These are phyloP conservation scores for Jatropha podagrica DNA, from an alignment of 441 rosid species.

Conservation along the genomic window DNA sequence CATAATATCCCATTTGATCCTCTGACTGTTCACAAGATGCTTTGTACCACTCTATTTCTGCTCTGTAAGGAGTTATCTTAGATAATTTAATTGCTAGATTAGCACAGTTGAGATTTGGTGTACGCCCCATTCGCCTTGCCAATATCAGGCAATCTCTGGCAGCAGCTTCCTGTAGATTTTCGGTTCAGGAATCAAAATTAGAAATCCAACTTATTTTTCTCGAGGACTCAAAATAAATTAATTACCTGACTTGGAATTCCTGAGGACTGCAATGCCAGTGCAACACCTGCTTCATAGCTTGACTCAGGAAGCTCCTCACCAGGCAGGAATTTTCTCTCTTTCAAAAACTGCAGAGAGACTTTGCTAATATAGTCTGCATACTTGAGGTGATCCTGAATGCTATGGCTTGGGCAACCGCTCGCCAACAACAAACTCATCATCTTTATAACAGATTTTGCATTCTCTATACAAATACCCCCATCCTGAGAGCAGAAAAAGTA, in stretches of 20 bases:
- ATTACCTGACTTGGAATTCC: constrained; percentile 49
- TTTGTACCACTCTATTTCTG: constrained; percentile 72
- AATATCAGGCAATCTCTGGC: constrained; percentile 50
- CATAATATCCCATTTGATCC: constrained; percentile 72
- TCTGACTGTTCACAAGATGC: constrained; percentile 46
- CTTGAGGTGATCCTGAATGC: constrained; percentile 57
- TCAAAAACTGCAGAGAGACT: constrained; percentile 42
- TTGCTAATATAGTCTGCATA: constrained; percentile 49
- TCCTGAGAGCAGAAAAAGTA: constrained; percentile 60
- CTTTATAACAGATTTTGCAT: constrained; percentile 40
- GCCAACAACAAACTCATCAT: constrained; percentile 55
- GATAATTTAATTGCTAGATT: constrained; percentile 58
- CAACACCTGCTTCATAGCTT: constrained; percentile 59
- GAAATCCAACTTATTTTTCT: too few species aligned
- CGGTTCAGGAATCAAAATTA: neutral
- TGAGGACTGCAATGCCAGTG: constrained; percentile 60
- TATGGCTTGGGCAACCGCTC: constrained; percentile 28
- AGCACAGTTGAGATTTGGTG: constrained; percentile 52
- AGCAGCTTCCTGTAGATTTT: constrained; percentile 34
- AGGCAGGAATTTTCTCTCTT: constrained; percentile 33
- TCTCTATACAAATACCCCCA: constrained; percentile 72
- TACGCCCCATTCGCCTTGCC: constrained; percentile 39
- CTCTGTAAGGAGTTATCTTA: constrained; percentile 45
- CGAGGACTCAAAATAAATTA: too few species aligned
- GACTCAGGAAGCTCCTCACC: constrained; percentile 39